Base-by-base conservation (phyloP, 257 asterid genomes). In the Leonotis leonurus region DNA sequence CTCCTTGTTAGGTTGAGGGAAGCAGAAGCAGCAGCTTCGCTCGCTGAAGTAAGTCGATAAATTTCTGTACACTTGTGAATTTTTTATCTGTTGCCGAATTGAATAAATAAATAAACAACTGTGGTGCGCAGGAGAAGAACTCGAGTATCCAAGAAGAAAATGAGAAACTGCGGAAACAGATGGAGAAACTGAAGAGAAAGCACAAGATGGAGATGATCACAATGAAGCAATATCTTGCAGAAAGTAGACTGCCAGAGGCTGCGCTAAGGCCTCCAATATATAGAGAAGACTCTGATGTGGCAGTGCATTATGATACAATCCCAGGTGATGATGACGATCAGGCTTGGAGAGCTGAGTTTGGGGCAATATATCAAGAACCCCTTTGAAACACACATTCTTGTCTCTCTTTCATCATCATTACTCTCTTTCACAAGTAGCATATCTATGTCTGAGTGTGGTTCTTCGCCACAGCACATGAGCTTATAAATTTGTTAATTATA, bases 331-430 rank as follows among this genome's bases (percentile, higher is more conserved):
- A 83, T 18, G 97, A 93, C 61, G 99, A 92, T 68, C 89, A 89
- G 71, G 95, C 97, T 6, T 93, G 99, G 99, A 83, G 95, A 71
- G 97, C 94, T 17, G 99, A 93, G 70, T 93, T 93, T 54, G 99
- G 99, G 16, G 84, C 99, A 43, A 93, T 85, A 37, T 93, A 93
- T 74, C 99, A 93, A 74, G 96, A 91, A 27, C 92, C 81, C 43
- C 78, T 77, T 29, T 87, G 55, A 62, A 22, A 16, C 18, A 25
- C 16, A 11, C n/a, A 20, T 41, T 41, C 20, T 1, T 14, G 71
- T 65, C 86, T 81, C 81, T 67, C 86, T 77, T 63, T 75, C 71
- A 32, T 33, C 33, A 1, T 12, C 5, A 8, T 9, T 3, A 0
- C 25, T 21, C 6, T 46, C 0, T 16, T n/a, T n/a, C 25, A 6